Percentiles rank a stretch among this genome's conserved stretches.
phyloP scores from a whole-genome alignment of 2,329 filamentous ascomycete species.

The Fusarium secorum region DNA sequence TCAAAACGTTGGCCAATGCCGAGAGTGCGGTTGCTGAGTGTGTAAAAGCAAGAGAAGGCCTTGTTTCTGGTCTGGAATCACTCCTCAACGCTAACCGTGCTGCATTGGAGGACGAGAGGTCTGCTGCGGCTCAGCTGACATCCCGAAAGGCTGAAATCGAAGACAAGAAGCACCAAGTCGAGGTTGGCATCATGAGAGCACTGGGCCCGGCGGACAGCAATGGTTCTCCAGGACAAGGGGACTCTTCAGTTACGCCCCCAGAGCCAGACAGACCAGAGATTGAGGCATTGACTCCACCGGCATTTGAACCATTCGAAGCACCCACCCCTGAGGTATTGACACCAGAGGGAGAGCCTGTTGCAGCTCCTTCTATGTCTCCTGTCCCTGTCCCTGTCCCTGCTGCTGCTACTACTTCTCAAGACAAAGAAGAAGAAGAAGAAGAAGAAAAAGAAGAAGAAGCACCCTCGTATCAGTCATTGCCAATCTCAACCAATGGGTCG shows the following conservation, averaged over 20 bases:
- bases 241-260: slow-evolving; percentile 55
- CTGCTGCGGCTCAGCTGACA: slow-evolving; percentile 68
- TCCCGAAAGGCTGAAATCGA: slow-evolving; percentile 78
- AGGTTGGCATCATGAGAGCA: slow-evolving; percentile 88
- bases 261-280: slow-evolving; percentile 80
- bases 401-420: slow-evolving; percentile 2
- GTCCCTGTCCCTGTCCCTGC: slow-evolving; percentile 15
- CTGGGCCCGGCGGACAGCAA: slow-evolving; percentile 68
- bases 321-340: slow-evolving; percentile 28
- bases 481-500: slow-evolving; percentile 59
- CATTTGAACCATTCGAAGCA: slow-evolving; percentile 36
- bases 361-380: slow-evolving; percentile 33
- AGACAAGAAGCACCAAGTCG: slow-evolving; percentile 84
- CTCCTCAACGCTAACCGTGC: slow-evolving; percentile 77
- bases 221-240: slow-evolving; percentile 56
- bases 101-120: slow-evolving; percentile 74
- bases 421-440: slow-evolving; percentile 55
- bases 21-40: slow-evolving; percentile 89
- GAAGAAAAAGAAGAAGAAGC: slow-evolving; percentile 57
- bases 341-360: slow-evolving; percentile 29
- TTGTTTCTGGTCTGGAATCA: slow-evolving; percentile 84
- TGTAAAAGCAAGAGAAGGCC: slow-evolving; percentile 80
- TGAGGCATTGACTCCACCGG: slow-evolving; percentile 85
- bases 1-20: slow-evolving; percentile 87
- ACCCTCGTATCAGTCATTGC: slow-evolving; percentile 58